phyloP scores from a whole-genome alignment of 108 stramenopile genomes.

The Asterionellopsis glacialis region DNA sequence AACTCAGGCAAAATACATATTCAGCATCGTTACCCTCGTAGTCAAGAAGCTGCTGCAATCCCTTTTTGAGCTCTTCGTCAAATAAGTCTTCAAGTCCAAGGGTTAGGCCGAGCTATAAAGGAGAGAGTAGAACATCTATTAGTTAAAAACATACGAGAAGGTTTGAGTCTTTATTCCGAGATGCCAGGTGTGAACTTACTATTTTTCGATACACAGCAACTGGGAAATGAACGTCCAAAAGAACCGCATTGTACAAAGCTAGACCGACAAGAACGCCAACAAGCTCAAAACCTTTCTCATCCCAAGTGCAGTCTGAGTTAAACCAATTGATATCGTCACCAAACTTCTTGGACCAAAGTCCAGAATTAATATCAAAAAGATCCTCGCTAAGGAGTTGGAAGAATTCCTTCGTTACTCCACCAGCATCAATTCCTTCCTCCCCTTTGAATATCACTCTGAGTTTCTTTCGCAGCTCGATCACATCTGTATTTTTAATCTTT shows the following conservation, averaged over 20 bases:
- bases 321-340: slow-evolving; percentile 83
- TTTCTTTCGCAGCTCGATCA: slow-evolving; percentile 63
- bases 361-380: slow-evolving; percentile 80
- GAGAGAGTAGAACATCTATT: too few species aligned
- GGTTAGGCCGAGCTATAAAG: slow-evolving; percentile 57
- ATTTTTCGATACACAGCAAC: slow-evolving; percentile 85
- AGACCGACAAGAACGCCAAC: slow-evolving; percentile 84
- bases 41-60: slow-evolving; percentile 76
- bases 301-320: slow-evolving; percentile 80
- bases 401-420: slow-evolving; percentile 94
- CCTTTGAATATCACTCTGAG: slow-evolving; percentile 79
- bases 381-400: slow-evolving; percentile 84
- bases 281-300: slow-evolving; percentile 72
- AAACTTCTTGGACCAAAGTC: slow-evolving; percentile 75
- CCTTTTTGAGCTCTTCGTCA: slow-evolving; percentile 69
- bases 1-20: slow-evolving; percentile 75
- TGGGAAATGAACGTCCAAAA: slow-evolving; percentile 87
- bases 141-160: too few species aligned
- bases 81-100: slow-evolving; percentile 82
- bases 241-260: slow-evolving; percentile 87
- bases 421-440: slow-evolving; percentile 94
- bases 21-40: slow-evolving; percentile 87
- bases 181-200: too few species aligned
- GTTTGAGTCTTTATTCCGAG: too few species aligned
- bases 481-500: slow-evolving; percentile 45